These are phyloP conservation scores for Nothopassalora personata DNA, from an alignment of 2,329 filamentous ascomycete species.

Conservation along the genomic window DNA sequence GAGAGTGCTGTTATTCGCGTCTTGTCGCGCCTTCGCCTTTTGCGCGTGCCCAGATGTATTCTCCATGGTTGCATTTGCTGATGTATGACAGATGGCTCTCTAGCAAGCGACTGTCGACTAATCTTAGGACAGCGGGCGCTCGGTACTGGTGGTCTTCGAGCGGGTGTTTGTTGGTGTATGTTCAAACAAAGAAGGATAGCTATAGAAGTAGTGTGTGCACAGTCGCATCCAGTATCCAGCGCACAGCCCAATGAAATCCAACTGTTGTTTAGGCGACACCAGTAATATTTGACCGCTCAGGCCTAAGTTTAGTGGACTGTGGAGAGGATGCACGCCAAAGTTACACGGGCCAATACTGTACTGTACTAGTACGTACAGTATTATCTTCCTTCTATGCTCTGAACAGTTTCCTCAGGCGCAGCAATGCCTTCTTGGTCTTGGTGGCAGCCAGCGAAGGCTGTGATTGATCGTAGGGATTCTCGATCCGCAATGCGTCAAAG, in stretches of 20 bases:
- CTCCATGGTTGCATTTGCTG: background rate
- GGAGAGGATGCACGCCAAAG: too few species aligned
- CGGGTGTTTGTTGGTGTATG: background rate
- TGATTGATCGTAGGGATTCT: background rate
- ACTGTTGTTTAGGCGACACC: too few species aligned
- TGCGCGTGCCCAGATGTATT: background rate
- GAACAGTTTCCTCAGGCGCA: background rate
- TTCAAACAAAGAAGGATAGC: background rate
- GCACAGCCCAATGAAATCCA: too few species aligned
- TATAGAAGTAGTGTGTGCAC: too few species aligned
- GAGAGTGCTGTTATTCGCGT: conserved; percentile 2
- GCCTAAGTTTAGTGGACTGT: too few species aligned
- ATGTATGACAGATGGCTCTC: background rate
- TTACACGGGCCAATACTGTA: background rate
- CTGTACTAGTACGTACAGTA: too few species aligned
- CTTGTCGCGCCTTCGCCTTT: background rate
- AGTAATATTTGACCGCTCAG: too few species aligned
- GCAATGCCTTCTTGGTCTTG: background rate
- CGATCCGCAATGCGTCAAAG: background rate
- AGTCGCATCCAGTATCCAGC: too few species aligned
- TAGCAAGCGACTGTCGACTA: background rate
- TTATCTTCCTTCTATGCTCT: too few species aligned
- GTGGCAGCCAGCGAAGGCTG: background rate
- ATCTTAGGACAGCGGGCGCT: background rate
- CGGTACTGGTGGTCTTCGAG: background rate